phyloP scores from a whole-genome alignment of 257 asterid genomes.

The Asclepias syriaca region DNA sequence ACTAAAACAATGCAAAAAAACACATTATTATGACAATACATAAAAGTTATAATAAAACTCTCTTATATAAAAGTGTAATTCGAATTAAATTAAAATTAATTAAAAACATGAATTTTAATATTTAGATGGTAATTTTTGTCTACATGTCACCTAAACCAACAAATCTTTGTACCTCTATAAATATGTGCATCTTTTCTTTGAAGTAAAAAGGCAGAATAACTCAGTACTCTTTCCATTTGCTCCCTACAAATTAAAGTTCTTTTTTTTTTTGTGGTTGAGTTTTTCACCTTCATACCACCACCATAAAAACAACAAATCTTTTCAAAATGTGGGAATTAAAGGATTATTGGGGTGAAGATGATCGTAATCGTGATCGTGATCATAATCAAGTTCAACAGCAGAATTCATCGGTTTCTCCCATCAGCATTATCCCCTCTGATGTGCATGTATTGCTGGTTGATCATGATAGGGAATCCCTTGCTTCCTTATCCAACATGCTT shows the following conservation, averaged over 20 bases:
- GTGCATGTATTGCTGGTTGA: constrained; percentile 20
- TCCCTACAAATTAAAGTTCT: not conserved
- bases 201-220: not conserved
- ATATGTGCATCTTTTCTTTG: not conserved
- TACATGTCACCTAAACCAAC: not conserved
- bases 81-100: no score
- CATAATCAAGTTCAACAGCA: not conserved
- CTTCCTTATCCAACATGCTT: constrained; percentile 10
- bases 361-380: not conserved
- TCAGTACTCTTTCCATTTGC: not conserved
- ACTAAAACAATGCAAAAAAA: no score
- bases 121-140: not conserved
- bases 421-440: not conserved
- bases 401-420: not conserved
- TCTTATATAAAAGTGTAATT: no score
- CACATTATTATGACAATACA: no score
- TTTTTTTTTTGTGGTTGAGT: no score
- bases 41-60: no score
- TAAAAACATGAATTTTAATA: no score
- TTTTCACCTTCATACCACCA: not conserved
- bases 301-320: no score
- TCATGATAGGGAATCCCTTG: constrained; percentile 3
- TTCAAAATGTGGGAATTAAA: constrained; percentile 8
- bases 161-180: not conserved
- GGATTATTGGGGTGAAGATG: not conserved